These are phyloP conservation scores for Candida schatavii DNA, from an alignment of 805 yeast species.

Conservation along the genomic window DNA sequence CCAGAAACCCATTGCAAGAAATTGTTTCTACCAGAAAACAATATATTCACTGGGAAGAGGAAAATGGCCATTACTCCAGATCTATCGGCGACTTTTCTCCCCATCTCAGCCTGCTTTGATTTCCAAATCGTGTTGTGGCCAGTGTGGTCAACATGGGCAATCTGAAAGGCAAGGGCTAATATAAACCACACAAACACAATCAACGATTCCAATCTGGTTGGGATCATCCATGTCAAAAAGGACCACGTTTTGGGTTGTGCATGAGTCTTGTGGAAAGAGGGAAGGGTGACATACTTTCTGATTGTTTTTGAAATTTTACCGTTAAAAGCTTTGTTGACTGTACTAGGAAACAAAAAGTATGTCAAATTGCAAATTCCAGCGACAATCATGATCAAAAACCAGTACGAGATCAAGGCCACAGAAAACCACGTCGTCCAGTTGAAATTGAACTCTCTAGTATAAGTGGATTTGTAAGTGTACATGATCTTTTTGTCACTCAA, in stretches of 20 bases:
- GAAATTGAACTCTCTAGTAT: conserved; percentile 27
- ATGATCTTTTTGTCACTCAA: conserved; percentile 22
- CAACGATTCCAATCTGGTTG: conserved; percentile 52
- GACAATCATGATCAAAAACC: conserved; percentile 29
- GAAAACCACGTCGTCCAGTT: conserved; percentile 42
- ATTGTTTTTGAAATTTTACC: conserved; percentile 15
- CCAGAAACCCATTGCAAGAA: conserved; percentile 62
- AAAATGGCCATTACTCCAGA: conserved; percentile 49
- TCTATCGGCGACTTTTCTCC: conserved; percentile 52
- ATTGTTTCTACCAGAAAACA: conserved; percentile 75
- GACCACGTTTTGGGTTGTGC: conserved; percentile 12
- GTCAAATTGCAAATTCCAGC: conserved; percentile 30
- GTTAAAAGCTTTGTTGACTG: conserved; percentile 27
- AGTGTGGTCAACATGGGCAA: conserved; percentile 24
- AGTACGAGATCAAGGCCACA: conserved; percentile 25
- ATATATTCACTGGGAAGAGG: conserved; percentile 53
- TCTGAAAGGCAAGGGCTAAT: conserved; percentile 27
- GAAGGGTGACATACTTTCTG: conserved; percentile 26
- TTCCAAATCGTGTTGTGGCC: conserved; percentile 23
- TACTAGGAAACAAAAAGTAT: conserved; percentile 19
- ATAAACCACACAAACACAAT: conserved; percentile 39
- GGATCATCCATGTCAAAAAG: conserved; percentile 32
- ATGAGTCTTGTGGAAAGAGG: conserved; percentile 23
- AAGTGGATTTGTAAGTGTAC: conserved; percentile 25
- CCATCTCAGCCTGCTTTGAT: conserved; percentile 24